Conservation (phyloP, 1,139 yeast species). For the Blastobotrys indianensis region DNA sequence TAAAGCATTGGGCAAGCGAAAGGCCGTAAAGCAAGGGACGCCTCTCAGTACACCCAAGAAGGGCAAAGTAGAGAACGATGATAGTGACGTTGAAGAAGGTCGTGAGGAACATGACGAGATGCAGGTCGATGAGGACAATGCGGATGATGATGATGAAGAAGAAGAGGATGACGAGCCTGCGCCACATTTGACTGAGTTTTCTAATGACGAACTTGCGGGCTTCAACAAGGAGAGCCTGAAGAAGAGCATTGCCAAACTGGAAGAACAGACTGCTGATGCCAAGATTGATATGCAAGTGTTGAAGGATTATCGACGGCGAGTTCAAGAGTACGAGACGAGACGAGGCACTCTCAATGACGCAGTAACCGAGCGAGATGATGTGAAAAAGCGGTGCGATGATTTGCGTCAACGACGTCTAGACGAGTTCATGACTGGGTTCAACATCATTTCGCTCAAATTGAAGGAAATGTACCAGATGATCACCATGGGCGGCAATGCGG, state of each 20-base stretch:
- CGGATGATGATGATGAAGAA: slow-evolving; percentile 14
- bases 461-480: slow-evolving; percentile 98
- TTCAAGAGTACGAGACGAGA: slow-evolving; percentile 57
- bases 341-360: slow-evolving; percentile 63
- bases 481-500: slow-evolving; percentile 99
- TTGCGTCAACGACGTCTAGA: slow-evolving; percentile 68
- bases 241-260: slow-evolving; percentile 49
- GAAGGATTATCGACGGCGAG: slow-evolving; percentile 67
- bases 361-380: slow-evolving; percentile 58
- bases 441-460: slow-evolving; percentile 75
- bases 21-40: background rate
- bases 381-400: slow-evolving; percentile 60
- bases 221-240: slow-evolving; percentile 49
- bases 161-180: slow-evolving; percentile 14
- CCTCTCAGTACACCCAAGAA: too few species aligned
- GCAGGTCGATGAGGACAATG: slow-evolving; percentile 16
- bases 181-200: slow-evolving; percentile 27
- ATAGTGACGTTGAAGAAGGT: slow-evolving; percentile 11
- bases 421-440: slow-evolving; percentile 92
- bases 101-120: slow-evolving; percentile 19
- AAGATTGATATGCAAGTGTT: slow-evolving; percentile 69
- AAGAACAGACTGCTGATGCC: slow-evolving; percentile 51
- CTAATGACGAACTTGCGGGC: slow-evolving; percentile 49
- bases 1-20: slow-evolving; percentile 3
- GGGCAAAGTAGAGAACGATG: slow-evolving; percentile 9